Evolutionary conservation across 352 stramenopile species (phyloP), one percentile per base, ranked within the genome.

Genomic region (Phytopythium ostracodes): DNA sequence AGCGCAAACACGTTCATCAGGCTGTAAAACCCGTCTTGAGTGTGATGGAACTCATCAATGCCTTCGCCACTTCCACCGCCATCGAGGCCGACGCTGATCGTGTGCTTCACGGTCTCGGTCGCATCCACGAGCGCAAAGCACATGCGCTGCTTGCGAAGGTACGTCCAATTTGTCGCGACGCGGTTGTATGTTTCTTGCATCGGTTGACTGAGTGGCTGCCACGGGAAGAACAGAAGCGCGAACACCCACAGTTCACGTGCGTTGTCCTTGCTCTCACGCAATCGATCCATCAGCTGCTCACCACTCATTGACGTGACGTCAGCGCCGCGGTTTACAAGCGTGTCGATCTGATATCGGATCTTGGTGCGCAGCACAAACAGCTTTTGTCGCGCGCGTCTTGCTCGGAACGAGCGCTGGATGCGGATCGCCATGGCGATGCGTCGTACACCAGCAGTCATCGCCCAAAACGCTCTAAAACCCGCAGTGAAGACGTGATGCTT

Each of bases 361-460:
- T 74, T 76, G 35, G 75, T 74, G 17, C 67, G 64, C 56, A 80
- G 42, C 2, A 66, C 46, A 36, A 80, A 71, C 11, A 83, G 62
- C 27, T 64, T 69, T 12, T 59, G 57, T 2, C 75, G 63, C 24
- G 75, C 72, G 1, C 67, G 64, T 24, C 69, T 73, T 52, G 55
- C 42, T 17, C 75, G 69, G 31, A 64, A 71, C 3, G 35, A 15
- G 8, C 65, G 64, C 58, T 83, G 72, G 51, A 83, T 71, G 0
- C 72, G 69, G 42, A 56, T 70, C 9, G 67, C 72, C 69, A 80
- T 83, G 1, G 33, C 54, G 14, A 72, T 56, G 1, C 67, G 62
- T 12, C 64, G 53, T 0, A 63, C 63, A 1, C 75, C 75, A 5
- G 64, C 65, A 4, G 72, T 83, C 6, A 69, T 11, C 1, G 60